A percentile compares a stretch with the other conserved stretches of the same genome.
Conservation (phyloP, 306 rosid species). For the Cicer yamashitae region DNA sequence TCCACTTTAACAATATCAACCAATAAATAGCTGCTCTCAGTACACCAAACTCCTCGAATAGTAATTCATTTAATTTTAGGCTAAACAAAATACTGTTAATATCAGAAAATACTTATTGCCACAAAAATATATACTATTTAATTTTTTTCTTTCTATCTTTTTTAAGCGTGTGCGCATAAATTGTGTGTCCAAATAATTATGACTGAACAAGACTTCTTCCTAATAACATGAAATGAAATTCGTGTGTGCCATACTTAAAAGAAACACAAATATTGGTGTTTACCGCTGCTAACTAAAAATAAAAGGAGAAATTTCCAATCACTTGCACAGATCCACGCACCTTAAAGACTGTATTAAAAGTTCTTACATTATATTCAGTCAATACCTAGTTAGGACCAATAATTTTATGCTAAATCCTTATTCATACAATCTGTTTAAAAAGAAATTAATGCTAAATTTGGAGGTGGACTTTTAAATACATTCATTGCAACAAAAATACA, state of each 20-base stretch:
- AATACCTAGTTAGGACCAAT: background rate
- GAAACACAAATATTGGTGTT: background rate
- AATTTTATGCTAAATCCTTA: background rate
- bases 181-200: too few relatives aligned
- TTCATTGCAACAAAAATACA: background rate
- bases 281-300: background rate
- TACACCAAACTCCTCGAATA: too few relatives aligned
- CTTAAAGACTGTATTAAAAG: background rate
- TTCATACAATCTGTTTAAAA: background rate
- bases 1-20: too few relatives aligned
- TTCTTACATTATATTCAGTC: background rate
- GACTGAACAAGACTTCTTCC: too few relatives aligned
- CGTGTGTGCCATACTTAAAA: background rate
- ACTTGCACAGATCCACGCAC: background rate
- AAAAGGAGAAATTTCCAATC: background rate
- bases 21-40: too few relatives aligned
- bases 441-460: background rate
- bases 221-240: background rate
- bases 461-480: slow-evolving; percentile 10
- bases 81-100: too few relatives aligned
- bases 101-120: too few relatives aligned
- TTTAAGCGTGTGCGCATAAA: too few relatives aligned
- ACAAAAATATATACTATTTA: too few relatives aligned
- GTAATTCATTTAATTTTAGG: too few relatives aligned
- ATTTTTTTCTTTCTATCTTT: too few relatives aligned